Percentiles rank a stretch among this genome's conserved stretches.
phyloP scores from a whole-genome alignment of 352 stramenopile genomes.

The Pythium vanterpoolii region DNA sequence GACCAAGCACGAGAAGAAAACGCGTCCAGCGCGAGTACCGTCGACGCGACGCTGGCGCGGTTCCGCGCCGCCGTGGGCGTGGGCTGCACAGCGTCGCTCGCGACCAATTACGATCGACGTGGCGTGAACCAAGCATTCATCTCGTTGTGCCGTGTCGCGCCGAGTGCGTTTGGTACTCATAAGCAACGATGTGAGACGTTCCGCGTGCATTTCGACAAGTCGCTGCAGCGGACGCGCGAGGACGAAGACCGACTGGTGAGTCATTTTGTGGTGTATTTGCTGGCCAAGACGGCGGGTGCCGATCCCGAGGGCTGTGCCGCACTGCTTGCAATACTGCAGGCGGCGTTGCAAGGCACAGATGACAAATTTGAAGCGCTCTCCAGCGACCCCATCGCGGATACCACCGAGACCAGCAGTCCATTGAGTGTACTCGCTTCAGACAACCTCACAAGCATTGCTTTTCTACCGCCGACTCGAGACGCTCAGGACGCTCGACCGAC shows the following conservation, averaged over 20 bases:
- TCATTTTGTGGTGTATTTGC: conserved; percentile 63
- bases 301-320: conserved; percentile 28
- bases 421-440: conserved; percentile 4
- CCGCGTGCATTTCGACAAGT: conserved; percentile 66
- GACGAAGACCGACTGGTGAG: conserved; percentile 74
- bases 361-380: neutral
- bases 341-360: conserved; percentile 31
- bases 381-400: conserved; percentile 6
- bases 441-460: conserved; percentile 40
- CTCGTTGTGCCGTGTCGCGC: conserved; percentile 41
- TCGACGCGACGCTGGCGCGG: conserved; percentile 29
- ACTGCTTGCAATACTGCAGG: conserved; percentile 32
- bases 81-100: conserved; percentile 67
- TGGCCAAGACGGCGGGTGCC: conserved; percentile 41
- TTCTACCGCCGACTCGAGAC: conserved; percentile 33
- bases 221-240: conserved; percentile 36
- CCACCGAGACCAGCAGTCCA: conserved; percentile 15
- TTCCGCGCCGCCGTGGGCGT: conserved; percentile 52
- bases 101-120: conserved; percentile 56
- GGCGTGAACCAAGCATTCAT: conserved; percentile 69
- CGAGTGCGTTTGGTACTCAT: neutral
- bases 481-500: neutral
- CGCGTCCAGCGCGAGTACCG: conserved; percentile 7
- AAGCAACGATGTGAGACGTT: conserved; percentile 46
- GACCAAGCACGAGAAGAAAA: conserved; percentile 28